These are phyloP conservation scores for Pythium periplocum DNA, from an alignment of 352 stramenopile species.

Conservation along the genomic window DNA sequence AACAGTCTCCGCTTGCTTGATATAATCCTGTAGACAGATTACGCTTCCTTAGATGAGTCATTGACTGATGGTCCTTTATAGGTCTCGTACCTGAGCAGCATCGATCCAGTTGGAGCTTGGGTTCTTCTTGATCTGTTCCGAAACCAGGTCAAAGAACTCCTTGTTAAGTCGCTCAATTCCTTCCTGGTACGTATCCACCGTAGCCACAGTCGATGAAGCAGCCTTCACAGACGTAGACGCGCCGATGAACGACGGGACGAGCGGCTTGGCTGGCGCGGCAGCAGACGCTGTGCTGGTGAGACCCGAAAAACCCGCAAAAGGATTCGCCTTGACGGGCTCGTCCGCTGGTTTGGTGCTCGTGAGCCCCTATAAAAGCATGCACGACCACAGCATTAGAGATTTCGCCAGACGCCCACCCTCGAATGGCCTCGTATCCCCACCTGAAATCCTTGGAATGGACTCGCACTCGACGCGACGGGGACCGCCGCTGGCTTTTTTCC, in stretches of 20 bases:
- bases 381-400: background rate
- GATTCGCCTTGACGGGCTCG: constrained; percentile 13
- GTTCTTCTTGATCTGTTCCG: constrained; percentile 56
- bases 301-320: constrained; percentile 27
- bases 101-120: constrained; percentile 59
- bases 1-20: constrained; percentile 60
- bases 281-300: constrained; percentile 10
- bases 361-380: constrained; percentile 45
- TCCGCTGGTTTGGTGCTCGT: constrained; percentile 14
- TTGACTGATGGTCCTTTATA: background rate
- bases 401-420: background rate
- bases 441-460: constrained; percentile 47
- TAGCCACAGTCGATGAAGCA: background rate
- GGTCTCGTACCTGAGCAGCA: constrained; percentile 37
- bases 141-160: constrained; percentile 72
- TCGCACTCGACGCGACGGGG: constrained; percentile 19
- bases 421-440: constrained; percentile 7
- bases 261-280: background rate
- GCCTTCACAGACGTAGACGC: background rate
- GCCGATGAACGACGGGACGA: constrained; percentile 1
- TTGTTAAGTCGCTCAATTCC: constrained; percentile 83
- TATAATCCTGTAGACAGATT: constrained; percentile 50
- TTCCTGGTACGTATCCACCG: constrained; percentile 47
- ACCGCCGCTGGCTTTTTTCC: constrained; percentile 15
- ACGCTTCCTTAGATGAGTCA: constrained; percentile 3